These are phyloP conservation scores for Coemansia pectinata DNA, from an alignment of 192 early-diverging fungal genomes.

Conservation along the genomic window DNA sequence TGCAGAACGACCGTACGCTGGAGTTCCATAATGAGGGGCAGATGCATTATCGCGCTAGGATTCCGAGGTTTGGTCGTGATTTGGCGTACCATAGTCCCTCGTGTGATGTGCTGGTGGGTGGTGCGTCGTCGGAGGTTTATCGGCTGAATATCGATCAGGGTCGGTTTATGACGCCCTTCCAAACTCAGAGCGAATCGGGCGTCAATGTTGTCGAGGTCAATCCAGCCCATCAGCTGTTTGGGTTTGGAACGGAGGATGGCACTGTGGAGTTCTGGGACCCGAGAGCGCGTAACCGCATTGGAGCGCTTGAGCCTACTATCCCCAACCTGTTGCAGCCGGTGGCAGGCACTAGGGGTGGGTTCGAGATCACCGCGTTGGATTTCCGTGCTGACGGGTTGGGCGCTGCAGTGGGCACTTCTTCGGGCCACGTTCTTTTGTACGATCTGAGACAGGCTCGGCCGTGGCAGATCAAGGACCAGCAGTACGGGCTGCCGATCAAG, in stretches of 20 bases:
- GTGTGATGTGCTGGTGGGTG: constrained; percentile 87
- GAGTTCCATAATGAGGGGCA: constrained; percentile 97
- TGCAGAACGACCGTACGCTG: constrained; percentile 87
- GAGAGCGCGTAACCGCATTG: constrained; percentile 71
- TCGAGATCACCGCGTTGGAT: constrained; percentile 72
- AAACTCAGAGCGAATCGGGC: constrained; percentile 67
- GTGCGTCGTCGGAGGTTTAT: constrained; percentile 81
- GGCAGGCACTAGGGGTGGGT: constrained; percentile 20
- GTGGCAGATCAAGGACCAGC: constrained; percentile 92
- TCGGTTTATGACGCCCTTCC: constrained; percentile 82
- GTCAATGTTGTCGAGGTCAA: constrained; percentile 77
- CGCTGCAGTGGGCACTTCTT: constrained; percentile 83
- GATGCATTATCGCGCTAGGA: constrained; percentile 87
- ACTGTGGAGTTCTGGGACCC: constrained; percentile 97
- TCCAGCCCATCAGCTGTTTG: constrained; percentile 91
- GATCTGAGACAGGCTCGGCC: constrained; percentile 87
- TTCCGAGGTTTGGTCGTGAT: constrained; percentile 95
- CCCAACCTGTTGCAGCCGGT: constrained; percentile 25
- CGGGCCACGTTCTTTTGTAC: constrained; percentile 90
- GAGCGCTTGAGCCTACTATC: constrained; percentile 63
- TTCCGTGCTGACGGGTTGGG: constrained; percentile 87
- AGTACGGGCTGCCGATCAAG: constrained; percentile 95
- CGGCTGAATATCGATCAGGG: constrained; percentile 92
- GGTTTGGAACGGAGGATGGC: constrained; percentile 86
- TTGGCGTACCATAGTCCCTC: constrained; percentile 88